Conservation (phyloP, 805 yeast genomes). For the Spathaspora hagerdaliae region DNA sequence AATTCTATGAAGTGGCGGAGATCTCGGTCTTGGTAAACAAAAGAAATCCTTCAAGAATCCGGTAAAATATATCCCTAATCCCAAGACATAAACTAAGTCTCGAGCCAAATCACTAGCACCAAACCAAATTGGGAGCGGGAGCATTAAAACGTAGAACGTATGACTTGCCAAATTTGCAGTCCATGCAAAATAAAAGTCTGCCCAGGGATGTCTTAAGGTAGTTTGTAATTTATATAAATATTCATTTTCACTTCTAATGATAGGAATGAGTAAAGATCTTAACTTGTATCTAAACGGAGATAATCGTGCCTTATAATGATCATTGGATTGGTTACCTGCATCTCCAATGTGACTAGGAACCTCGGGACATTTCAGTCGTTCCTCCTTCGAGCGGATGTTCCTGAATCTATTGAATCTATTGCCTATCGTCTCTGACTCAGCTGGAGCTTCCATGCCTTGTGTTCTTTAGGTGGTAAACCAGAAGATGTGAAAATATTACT, state of each 20-base stretch:
- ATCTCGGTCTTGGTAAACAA: constrained; percentile 87
- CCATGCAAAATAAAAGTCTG: constrained; percentile 79
- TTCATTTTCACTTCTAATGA: constrained; percentile 62
- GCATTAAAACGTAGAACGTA: constrained; percentile 84
- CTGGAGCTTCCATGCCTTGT: too few species aligned
- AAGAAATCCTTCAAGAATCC: constrained; percentile 80
- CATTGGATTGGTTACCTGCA: constrained; percentile 69
- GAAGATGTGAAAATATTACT: too few species aligned
- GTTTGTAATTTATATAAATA: constrained; percentile 56
- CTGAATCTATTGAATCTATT: too few species aligned
- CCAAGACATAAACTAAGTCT: constrained; percentile 56
- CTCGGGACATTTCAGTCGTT: not conserved
- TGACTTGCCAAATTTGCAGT: constrained; percentile 90
- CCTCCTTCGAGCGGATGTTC: too few species aligned
- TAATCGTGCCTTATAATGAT: constrained; percentile 61
- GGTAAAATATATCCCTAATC: constrained; percentile 66
- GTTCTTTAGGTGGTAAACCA: too few species aligned
- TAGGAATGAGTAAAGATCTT: constrained; percentile 51
- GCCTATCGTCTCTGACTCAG: too few species aligned
- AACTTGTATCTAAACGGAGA: constrained; percentile 50
- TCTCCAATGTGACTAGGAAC: constrained; percentile 31
- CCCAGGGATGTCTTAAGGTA: constrained; percentile 39
- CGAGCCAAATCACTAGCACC: constrained; percentile 58
- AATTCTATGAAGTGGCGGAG: constrained; percentile 88
- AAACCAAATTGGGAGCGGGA: constrained; percentile 83